Evolutionary conservation across 495 filamentous ascomycete genomes (phyloP).

Genomic region (Tuber melanosporum): DNA sequence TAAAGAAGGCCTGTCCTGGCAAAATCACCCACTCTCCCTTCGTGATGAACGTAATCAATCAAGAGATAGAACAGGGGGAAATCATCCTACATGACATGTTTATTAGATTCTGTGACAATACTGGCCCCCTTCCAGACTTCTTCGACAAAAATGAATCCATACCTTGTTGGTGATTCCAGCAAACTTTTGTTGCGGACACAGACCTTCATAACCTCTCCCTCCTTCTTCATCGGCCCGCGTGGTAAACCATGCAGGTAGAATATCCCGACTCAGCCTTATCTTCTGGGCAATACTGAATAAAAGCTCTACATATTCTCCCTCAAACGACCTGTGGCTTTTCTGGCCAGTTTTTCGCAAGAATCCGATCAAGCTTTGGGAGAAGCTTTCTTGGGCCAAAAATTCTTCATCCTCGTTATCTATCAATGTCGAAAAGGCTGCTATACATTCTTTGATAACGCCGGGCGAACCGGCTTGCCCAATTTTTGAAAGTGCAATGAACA

Average conservation of each 20-base stretch:
- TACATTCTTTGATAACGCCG: conserved; percentile 75
- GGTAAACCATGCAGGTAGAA: conserved; percentile 84
- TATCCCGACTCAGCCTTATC: conserved; percentile 77
- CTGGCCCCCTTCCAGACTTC: background rate
- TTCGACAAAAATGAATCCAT: conserved; percentile 3
- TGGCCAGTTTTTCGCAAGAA: conserved; percentile 63
- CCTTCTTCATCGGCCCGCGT: conserved; percentile 45
- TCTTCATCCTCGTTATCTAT: conserved; percentile 94
- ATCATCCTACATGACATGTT: conserved; percentile 52
- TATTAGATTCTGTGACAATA: conserved; percentile 15
- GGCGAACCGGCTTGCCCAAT: conserved; percentile 73
- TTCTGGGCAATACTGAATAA: conserved; percentile 92
- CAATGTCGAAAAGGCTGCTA: conserved; percentile 75
- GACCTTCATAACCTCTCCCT: conserved; percentile 47
- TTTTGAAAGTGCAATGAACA: conserved; percentile 79
- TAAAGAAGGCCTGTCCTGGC: conserved; percentile 93
- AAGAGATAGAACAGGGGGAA: conserved; percentile 94
- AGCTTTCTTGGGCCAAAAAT: conserved; percentile 74
- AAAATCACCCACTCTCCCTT: conserved; percentile 89
- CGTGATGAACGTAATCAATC: conserved; percentile 91
- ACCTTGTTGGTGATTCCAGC: conserved; percentile 73
- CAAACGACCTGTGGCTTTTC: conserved; percentile 60
- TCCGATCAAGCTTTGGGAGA: conserved; percentile 75
- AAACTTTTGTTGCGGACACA: conserved; percentile 58
- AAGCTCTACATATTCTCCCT: conserved; percentile 79